phyloP scores from a whole-genome alignment of 371 early-diverging fungal genomes.

The Apophysomyces ossiformis region DNA sequence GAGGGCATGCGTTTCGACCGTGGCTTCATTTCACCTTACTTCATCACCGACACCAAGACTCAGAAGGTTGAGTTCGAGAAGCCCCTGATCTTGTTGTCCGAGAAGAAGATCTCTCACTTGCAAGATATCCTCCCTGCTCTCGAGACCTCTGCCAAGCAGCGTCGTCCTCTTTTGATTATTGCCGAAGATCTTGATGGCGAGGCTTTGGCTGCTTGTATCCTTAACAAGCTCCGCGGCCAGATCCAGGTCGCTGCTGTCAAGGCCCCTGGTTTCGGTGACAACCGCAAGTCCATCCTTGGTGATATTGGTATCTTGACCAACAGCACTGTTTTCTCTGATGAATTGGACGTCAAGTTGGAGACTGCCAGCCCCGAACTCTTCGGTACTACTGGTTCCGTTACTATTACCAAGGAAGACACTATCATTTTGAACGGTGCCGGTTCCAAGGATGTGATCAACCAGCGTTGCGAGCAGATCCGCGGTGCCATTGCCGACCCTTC shows the following conservation, averaged over 20 bases:
- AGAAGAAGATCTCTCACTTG: constrained; percentile 95
- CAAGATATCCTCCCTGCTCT: constrained; percentile 96
- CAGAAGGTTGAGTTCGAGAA: constrained; percentile 99
- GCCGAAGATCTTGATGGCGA: constrained; percentile 99
- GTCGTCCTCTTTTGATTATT: constrained; percentile 95
- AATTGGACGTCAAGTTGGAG: constrained; percentile 94
- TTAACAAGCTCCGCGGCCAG: constrained; percentile 98
- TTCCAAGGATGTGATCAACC: constrained; percentile 82
- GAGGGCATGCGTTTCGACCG: constrained; percentile 99
- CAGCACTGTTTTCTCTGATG: constrained; percentile 94
- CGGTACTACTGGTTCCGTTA: constrained; percentile 86
- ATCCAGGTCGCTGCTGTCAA: constrained; percentile 96
- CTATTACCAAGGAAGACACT: constrained; percentile 98
- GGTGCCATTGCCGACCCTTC: constrained; percentile 79
- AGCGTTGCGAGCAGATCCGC: constrained; percentile 97
- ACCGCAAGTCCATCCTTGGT: constrained; percentile 97
- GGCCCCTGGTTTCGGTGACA: constrained; percentile 99
- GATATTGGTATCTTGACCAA: constrained; percentile 96
- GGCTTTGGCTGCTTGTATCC: constrained; percentile 96
- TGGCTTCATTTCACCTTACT: constrained; percentile 98
- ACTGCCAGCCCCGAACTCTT: constrained; percentile 89
- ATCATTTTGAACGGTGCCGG: constrained; percentile 95
- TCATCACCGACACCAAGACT: constrained; percentile 96
- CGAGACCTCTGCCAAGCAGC: constrained; percentile 91
- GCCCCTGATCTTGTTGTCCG: constrained; percentile 93